Percentiles rank a stretch among this genome's conserved stretches.
These are phyloP conservation scores for Echeveria elegans DNA, from an alignment of 164 flowering plant species.

Conservation along the genomic window DNA sequence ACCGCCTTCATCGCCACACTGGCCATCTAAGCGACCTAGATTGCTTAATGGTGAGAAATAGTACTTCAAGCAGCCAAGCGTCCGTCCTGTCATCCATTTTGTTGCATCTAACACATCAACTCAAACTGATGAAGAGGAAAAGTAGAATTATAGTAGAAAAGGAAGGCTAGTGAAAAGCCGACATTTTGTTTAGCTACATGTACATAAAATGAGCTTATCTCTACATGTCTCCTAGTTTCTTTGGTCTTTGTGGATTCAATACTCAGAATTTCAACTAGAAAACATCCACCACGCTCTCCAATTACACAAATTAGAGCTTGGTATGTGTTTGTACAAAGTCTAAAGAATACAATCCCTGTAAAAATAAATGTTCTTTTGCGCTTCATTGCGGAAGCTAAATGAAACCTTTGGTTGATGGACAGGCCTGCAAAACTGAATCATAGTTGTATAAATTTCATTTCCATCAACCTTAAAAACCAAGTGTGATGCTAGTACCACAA, in stretches of 20 bases:
- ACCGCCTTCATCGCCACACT: neutral
- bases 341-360: too few species aligned
- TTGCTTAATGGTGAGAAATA: slow-evolving; percentile 4
- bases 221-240: neutral
- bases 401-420: neutral
- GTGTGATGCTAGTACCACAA: too few species aligned
- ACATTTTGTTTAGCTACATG: neutral
- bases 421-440: neutral
- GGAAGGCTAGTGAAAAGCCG: neutral
- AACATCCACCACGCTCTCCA: too few species aligned
- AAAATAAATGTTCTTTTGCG: too few species aligned
- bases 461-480: too few species aligned
- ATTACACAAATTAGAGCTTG: too few species aligned
- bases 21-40: slow-evolving; percentile 18
- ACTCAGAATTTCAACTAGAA: too few species aligned
- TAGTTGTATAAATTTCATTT: neutral
- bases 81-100: neutral
- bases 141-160: neutral
- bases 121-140: neutral
- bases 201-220: neutral
- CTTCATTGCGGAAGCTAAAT: too few species aligned
- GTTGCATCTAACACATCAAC: neutral
- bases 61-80: neutral
- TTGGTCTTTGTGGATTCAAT: too few species aligned
- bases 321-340: too few species aligned